Evolutionary conservation across 192 early-diverging fungal species (phyloP), one percentile per base, ranked within the genome.

Genomic region (Gamsiella multidivaricata): DNA sequence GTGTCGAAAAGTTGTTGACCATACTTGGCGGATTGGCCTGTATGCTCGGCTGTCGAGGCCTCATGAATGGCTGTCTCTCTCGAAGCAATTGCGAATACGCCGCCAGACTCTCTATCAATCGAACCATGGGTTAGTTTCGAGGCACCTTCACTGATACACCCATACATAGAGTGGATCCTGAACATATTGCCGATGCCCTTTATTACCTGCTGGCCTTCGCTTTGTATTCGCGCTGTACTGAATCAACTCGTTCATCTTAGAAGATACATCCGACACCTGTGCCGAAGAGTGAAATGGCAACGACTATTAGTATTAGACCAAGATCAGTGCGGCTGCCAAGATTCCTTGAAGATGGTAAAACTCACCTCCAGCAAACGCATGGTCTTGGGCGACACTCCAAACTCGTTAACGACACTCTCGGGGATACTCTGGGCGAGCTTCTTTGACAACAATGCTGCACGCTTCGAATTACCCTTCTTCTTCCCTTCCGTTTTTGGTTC

Each of bases 381-480:
- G 4, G 61, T 41, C 5, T 64, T 62, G 20, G 33, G n/a, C 3
- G 65, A 17, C 2, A 78, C 51, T 10, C 74, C 74, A 59, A 61
- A 78, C 37, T 78, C 74, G 20, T 78, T 78, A 7, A 78, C 54
- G 29, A 53, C 33, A 36, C 32, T 78, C 32, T 78, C 74, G 18
- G 74, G 65, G 57, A 78, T 64, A 42, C 25, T 62, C 20, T 39
- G 65, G 26, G 41, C 8, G 11, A 28, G 6, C 39, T 63, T 62
- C 18, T 63, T 69, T 0, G 25, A 22, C 2, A 31, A 20, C 0
- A 45, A 20, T 10, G 31, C 51, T 10, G 37, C 46, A 5, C 45
- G 51, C 41, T 78, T 78, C 15, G 66, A 62, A 23, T 41, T 46
- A 8, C 47, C 37, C 32, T 69, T 78, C 36, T 64, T 78, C 31